Conservation (phyloP, 2,329 filamentous ascomycete genomes). For the Basipetospora chlamydospora region DNA sequence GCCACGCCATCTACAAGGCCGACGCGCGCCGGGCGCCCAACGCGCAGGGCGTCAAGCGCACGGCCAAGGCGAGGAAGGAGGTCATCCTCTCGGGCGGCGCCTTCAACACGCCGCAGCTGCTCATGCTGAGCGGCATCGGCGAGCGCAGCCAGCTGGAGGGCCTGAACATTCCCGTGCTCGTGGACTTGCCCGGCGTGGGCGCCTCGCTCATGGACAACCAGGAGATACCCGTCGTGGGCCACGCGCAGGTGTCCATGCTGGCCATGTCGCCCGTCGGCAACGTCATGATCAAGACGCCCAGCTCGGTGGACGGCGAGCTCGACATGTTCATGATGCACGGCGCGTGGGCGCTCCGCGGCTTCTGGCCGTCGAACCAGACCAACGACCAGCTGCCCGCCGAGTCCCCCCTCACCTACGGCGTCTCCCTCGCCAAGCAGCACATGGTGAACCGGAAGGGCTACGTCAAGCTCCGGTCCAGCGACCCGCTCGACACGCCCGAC, state of each 20-base stretch:
- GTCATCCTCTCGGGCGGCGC: constrained; percentile 12
- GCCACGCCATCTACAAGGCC: constrained; percentile 7
- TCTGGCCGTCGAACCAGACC: constrained; percentile 11
- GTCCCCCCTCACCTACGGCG: neutral
- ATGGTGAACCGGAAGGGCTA: constrained; percentile 38
- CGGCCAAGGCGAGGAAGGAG: constrained; percentile 9
- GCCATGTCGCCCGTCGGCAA: neutral
- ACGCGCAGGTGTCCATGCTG: constrained; percentile 15
- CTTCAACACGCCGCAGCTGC: constrained; percentile 23
- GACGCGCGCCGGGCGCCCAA: neutral
- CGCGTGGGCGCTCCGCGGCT: constrained; percentile 11
- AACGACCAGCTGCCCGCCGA: constrained; percentile 7
- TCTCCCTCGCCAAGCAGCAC: constrained; percentile 37
- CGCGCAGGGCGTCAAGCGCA: constrained; percentile 5
- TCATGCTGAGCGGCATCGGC: constrained; percentile 34
- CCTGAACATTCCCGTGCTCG: constrained; percentile 25
- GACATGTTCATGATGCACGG: constrained; percentile 10
- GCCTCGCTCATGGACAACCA: constrained; percentile 16
- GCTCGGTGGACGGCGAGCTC: constrained; percentile 6
- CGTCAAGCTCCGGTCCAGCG: constrained; percentile 42
- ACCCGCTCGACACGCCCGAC: constrained; percentile 48
- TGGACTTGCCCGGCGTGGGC: constrained; percentile 30
- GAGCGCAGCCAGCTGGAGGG: constrained; percentile 22
- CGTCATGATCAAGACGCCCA: constrained; percentile 7
- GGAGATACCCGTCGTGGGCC: constrained; percentile 19